Conservation (phyloP, 345 rosid genomes). For the Linum tenue region DNA sequence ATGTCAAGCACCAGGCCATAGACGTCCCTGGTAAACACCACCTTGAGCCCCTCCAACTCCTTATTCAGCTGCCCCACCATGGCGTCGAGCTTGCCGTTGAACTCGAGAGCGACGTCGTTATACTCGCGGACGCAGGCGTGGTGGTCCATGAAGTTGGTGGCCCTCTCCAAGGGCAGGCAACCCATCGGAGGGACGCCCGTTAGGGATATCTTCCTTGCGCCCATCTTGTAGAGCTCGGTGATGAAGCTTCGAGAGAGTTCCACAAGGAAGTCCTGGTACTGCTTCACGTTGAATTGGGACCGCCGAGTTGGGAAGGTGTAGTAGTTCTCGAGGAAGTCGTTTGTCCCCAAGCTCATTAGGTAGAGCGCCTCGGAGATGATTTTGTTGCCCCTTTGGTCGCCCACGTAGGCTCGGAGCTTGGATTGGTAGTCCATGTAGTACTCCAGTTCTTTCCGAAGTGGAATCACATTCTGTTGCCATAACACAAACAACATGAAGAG, state of each 20-base stretch:
- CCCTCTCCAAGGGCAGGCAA: slow-evolving; percentile 58
- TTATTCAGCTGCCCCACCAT: slow-evolving; percentile 25
- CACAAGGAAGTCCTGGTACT: slow-evolving; percentile 34
- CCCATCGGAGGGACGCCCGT: slow-evolving; percentile 65
- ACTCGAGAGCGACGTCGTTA: slow-evolving; percentile 39
- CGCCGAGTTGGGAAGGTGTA: slow-evolving; percentile 28
- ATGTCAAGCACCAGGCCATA: slow-evolving; percentile 28
- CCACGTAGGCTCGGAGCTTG: slow-evolving; percentile 33
- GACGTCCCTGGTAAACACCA: slow-evolving; percentile 35
- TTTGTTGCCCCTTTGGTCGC: slow-evolving; percentile 23
- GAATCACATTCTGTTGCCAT: slow-evolving; percentile 38
- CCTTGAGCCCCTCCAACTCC: slow-evolving; percentile 32
- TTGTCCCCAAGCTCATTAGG: slow-evolving; percentile 50
- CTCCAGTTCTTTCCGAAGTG: slow-evolving; percentile 47
- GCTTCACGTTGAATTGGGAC: slow-evolving; percentile 31
- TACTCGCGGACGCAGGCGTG: slow-evolving; percentile 31
- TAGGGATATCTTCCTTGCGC: slow-evolving; percentile 49
- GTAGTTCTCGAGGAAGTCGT: slow-evolving; percentile 58
- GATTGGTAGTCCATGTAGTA: slow-evolving; percentile 46
- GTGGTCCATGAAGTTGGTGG: slow-evolving; percentile 32
- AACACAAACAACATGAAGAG: background rate
- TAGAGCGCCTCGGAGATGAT: slow-evolving; percentile 30
- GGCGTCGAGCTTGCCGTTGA: slow-evolving; percentile 31
- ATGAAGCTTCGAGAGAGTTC: slow-evolving; percentile 35
- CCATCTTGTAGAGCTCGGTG: slow-evolving; percentile 30